Base-by-base conservation (phyloP, 139 green algal genomes). In the Coelastrella sp. region DNA sequence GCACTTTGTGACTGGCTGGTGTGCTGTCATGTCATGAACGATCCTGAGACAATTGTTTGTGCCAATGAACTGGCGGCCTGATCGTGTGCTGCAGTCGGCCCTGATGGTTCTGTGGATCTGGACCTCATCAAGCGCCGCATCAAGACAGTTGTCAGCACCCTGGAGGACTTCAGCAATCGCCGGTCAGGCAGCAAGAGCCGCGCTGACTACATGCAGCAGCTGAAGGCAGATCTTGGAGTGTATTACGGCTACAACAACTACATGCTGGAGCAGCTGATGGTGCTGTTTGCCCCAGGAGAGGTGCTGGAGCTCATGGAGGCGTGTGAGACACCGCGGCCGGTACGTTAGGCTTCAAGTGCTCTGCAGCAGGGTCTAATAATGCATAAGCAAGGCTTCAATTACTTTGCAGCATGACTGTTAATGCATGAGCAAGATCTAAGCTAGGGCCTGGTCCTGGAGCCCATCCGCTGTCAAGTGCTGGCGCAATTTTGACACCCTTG, bases 241-340 rank as follows among this genome's bases (percentile, higher is more conserved):
- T 99, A 99, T 92, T 99, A 99, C 84, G 96, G 95, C 59, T 99
- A 99, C 95, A 99, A 99, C 92, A 93, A 95, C 24, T 99, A 99
- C 94, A 95, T 99, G 94, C 82, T 98, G 59, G 96, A 97, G 59
- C 92, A 94, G 24, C 92, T 99, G 66, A 87, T 99, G 63, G 93
- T 94, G 14, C 70, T 91, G 74, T 94, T 94, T 73, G 63, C 85
- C 12, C 90, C 90, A 22, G 93, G 91, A 0, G 97, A 98, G 92
- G 95, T 95, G 20, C 76, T 98, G 86, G 96, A 98, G 92, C 92
- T 98, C 20, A 96, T 98, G 79, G 96, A 98, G 94, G 95, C 97
- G 5, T 96, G 96, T 90, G 97, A 98, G 92, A 73, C 59, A n/a
- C 88, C 88, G 56, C 88, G 88, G 49, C 88, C 88, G 25, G 88